Percentiles rank a stretch among this genome's conserved stretches.
These are phyloP conservation scores for Berberis thunbergii DNA, from an alignment of 164 flowering plant species.

Conservation along the genomic window DNA sequence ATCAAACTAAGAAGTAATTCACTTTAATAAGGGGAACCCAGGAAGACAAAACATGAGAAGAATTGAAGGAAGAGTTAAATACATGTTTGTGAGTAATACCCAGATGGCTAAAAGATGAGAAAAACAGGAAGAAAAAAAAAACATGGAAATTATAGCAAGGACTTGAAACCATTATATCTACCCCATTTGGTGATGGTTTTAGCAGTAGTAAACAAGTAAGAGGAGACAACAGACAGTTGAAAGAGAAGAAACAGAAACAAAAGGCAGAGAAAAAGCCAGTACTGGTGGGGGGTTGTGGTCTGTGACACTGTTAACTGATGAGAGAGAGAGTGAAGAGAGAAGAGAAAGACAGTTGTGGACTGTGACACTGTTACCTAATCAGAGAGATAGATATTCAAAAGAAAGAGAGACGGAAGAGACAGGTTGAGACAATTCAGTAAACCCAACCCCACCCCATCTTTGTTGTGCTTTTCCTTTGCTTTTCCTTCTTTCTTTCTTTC, in stretches of 20 bases:
- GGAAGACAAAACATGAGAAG: constrained; percentile 25
- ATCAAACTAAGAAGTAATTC: background rate
- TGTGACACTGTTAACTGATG: constrained; percentile 7
- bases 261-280: constrained; percentile 24
- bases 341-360: too few relatives aligned
- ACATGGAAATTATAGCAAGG: constrained; percentile 20
- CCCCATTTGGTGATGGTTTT: background rate
- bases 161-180: constrained; percentile 33
- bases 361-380: constrained; percentile 20
- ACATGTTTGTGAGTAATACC: constrained; percentile 4
- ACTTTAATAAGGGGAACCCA: constrained; percentile 5
- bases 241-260: background rate
- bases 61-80: background rate
- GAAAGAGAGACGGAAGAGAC: constrained; percentile 29
- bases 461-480: constrained; percentile 13
- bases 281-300: constrained; percentile 12
- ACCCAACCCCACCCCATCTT: constrained; percentile 26
- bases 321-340: constrained; percentile 5
- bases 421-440: constrained; percentile 38
- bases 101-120: constrained; percentile 15
- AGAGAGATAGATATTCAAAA: constrained; percentile 17
- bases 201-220: too few relatives aligned
- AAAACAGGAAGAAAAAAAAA: constrained; percentile 27
- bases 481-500: too few relatives aligned
- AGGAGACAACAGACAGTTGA: too few relatives aligned